Base-by-base conservation (phyloP, 1,284 basidiomycete species). In the Ustilago tritici region DNA sequence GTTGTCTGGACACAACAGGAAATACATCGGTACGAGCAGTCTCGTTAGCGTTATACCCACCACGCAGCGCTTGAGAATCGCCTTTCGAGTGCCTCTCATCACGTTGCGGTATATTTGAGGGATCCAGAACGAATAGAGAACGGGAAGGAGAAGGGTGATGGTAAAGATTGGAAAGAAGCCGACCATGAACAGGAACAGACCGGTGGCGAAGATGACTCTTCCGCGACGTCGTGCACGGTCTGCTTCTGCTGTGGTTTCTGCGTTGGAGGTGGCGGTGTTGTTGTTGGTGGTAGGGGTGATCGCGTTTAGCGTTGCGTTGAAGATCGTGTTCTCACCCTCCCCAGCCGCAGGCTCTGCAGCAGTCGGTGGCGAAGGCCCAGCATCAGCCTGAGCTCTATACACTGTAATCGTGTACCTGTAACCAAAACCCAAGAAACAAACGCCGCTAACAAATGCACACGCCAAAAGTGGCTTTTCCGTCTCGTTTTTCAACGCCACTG, bases 81-180 rank as follows among this genome's bases (percentile, higher is more conserved):
- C 92, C 80, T 92, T 92, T 8, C 89, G 89, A 61, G 92, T 89
- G 6, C 92, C 92, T 23, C 92, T 89, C 31, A 89, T 89, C 7
- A 90, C 90, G 46, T 94, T 93, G 32, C 94, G 89, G 71, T 92
- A 88, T 60, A 95, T 94, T 87, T 95, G 94, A 6, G 93, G 92
- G 2, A 92, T 78, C 94, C 94, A 96, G 75, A 90, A 90, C 2
- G 91, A 92, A 86, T 95, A 93, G 67, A 93, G 89, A 23, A 88
- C 83, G 15, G 89, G 90, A n/a, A 95, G 89, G 79, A 93, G 90
- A 49, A 93, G 34, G 2, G 43, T 31, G 1, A 63, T 34, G 8
- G 60, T 63, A 17, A 73, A 3, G 15, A 67, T 15, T 4, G 70
- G 70, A 40, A 77, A 77, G 54, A 77, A 73, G 6, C 47, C 70